These are phyloP conservation scores for Cladorrhinum sp. DNA, from an alignment of 2,329 filamentous ascomycete species.

Conservation along the genomic window DNA sequence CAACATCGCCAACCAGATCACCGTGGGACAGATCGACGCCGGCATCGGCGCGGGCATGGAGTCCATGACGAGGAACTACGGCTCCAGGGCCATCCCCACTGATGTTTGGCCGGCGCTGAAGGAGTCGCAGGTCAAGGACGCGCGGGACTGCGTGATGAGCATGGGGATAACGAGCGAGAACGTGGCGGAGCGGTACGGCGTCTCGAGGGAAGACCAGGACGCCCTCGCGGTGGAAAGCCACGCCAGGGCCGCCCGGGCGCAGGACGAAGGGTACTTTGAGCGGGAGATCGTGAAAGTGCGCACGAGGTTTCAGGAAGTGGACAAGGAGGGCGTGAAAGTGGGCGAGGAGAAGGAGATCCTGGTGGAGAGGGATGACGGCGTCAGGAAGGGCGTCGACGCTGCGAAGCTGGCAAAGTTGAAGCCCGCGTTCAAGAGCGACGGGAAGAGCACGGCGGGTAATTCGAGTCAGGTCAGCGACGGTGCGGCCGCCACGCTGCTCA, in stretches of 20 bases:
- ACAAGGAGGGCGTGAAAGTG: slow-evolving; percentile 56
- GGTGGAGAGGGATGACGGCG: slow-evolving; percentile 77
- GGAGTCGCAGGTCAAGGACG: slow-evolving; percentile 63
- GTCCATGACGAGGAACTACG: slow-evolving; percentile 94
- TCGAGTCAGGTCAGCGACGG: slow-evolving; percentile 83
- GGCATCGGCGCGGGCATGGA: slow-evolving; percentile 91
- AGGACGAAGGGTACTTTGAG: slow-evolving; percentile 67
- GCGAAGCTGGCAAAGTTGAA: slow-evolving; percentile 78
- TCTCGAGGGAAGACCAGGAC: slow-evolving; percentile 76
- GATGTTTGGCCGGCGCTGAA: slow-evolving; percentile 73
- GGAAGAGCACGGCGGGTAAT: slow-evolving; percentile 82
- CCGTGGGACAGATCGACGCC: slow-evolving; percentile 66
- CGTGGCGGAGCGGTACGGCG: slow-evolving; percentile 72
- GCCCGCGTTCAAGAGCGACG: slow-evolving; percentile 75
- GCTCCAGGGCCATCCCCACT: slow-evolving; percentile 75
- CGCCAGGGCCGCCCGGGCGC: slow-evolving; percentile 67
- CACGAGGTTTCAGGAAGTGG: slow-evolving; percentile 63
- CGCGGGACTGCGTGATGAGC: slow-evolving; percentile 84
- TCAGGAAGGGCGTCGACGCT: slow-evolving; percentile 63
- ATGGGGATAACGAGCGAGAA: slow-evolving; percentile 93
- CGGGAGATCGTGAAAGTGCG: slow-evolving; percentile 76
- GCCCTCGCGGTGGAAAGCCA: slow-evolving; percentile 76
- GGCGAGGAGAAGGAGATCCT: slow-evolving; percentile 60
- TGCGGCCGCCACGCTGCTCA: slow-evolving; percentile 77
- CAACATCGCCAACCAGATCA: slow-evolving; percentile 69